These are phyloP conservation scores for Phyllosticta citrichinensis DNA, from an alignment of 2,329 filamentous ascomycete species.

Conservation along the genomic window DNA sequence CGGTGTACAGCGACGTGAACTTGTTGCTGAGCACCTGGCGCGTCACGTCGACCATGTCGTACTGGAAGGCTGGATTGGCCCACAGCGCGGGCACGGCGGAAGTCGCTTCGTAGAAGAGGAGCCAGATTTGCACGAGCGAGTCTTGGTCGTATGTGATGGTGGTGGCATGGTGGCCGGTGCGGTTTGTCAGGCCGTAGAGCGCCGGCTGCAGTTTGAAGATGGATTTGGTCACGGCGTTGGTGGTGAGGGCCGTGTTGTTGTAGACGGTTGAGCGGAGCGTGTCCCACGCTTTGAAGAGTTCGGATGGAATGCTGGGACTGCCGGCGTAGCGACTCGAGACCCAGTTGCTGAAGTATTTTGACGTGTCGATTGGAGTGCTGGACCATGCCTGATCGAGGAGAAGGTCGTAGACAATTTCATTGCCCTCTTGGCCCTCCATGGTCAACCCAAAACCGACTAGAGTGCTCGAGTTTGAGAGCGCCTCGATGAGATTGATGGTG, in stretches of 20 bases:
- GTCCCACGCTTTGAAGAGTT: conserved; percentile 38
- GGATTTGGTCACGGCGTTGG: conserved; percentile 34
- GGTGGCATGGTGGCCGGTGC: conserved; percentile 32
- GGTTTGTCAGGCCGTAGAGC: conserved; percentile 30
- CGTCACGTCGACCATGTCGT: conserved; percentile 42
- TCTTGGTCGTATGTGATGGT: conserved; percentile 33
- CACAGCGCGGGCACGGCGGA: conserved; percentile 26
- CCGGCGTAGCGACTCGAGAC: conserved; percentile 32
- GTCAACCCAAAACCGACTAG: conserved; percentile 41
- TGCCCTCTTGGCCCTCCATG: conserved; percentile 43
- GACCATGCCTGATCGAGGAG: conserved; percentile 44
- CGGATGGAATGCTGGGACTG: conserved; percentile 3
- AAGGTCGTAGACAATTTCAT: conserved; percentile 43
- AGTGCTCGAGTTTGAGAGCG: conserved; percentile 31
- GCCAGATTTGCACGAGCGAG: conserved; percentile 31
- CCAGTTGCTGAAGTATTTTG: conserved; percentile 39
- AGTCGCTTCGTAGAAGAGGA: conserved; percentile 29
- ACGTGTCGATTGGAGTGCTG: conserved; percentile 32
- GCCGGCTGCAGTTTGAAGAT: conserved; percentile 38
- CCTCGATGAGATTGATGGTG: conserved; percentile 38
- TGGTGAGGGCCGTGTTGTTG: conserved; percentile 38
- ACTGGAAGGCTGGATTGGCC: conserved; percentile 32
- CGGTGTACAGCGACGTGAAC: conserved; percentile 32
- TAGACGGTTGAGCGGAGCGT: conserved; percentile 36
- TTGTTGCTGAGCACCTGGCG: conserved; percentile 40